A percentile compares a stretch with the other conserved stretches of the same genome.
These are phyloP conservation scores for Zizania palustris DNA, from an alignment of 202 grass and related monocot species.

Conservation along the genomic window DNA sequence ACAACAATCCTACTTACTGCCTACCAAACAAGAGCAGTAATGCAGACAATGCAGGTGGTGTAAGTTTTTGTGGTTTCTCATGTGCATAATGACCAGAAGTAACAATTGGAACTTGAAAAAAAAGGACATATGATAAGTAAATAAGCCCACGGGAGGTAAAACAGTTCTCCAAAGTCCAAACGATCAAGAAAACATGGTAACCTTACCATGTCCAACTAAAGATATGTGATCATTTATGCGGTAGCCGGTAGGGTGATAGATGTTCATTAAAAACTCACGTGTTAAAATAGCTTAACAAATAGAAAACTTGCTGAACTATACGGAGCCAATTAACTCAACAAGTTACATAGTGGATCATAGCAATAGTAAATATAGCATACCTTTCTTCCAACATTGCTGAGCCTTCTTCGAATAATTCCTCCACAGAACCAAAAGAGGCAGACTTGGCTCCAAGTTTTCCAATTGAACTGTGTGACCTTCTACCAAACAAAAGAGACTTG, in stretches of 20 bases:
- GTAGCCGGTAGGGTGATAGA: background rate
- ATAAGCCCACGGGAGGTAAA: background rate
- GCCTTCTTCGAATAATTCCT: slow-evolving; percentile 95
- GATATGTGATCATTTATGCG: background rate
- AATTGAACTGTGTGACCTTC: slow-evolving; percentile 57
- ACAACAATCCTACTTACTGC: no score
- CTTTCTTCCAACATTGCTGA: slow-evolving; percentile 98
- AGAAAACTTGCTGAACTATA: background rate
- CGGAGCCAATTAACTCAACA: background rate
- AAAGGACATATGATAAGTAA: background rate
- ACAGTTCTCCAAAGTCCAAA: background rate
- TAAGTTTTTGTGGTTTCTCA: background rate
- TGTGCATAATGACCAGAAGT: background rate
- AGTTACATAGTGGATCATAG: background rate
- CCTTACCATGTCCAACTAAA: background rate
- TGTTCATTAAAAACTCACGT: background rate
- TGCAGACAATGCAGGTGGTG: slow-evolving; percentile 6
- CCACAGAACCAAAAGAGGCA: slow-evolving; percentile 74
- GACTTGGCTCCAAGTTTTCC: slow-evolving; percentile 62
- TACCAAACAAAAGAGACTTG: slow-evolving; percentile 72
- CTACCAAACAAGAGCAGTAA: background rate
- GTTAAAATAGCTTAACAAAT: slow-evolving; percentile 6
- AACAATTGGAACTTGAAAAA: background rate
- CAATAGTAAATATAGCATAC: slow-evolving; percentile 36
- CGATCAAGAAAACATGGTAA: slow-evolving; percentile 3